Conservation (phyloP, 169 alveolate genomes). For the Plasmodium falciparum region DNA sequence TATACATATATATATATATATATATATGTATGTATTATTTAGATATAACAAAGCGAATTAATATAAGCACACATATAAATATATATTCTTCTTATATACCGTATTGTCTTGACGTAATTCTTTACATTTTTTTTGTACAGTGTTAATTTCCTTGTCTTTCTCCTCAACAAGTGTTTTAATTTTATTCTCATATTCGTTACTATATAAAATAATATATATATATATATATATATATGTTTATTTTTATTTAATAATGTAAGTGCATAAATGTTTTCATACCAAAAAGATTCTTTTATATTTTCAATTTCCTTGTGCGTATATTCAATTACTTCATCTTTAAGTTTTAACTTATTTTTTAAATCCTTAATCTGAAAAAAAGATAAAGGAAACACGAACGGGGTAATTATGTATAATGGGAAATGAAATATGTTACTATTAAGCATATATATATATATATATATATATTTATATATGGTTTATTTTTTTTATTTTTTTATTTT, state of each 20-base stretch:
- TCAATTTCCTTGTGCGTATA: slow-evolving; percentile 70
- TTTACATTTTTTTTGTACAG: slow-evolving; percentile 36
- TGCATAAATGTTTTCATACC: slow-evolving; percentile 18
- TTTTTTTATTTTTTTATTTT: neutral
- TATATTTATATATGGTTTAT: neutral
- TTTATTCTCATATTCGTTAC: slow-evolving; percentile 68
- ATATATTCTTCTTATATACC: slow-evolving; percentile 6
- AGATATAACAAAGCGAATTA: too few relatives aligned
- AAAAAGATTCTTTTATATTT: slow-evolving; percentile 69
- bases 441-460: neutral
- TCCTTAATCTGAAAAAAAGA: slow-evolving; percentile 33
- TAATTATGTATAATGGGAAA: neutral
- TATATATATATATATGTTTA: neutral
- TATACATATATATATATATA: neutral
- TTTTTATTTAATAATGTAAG: neutral
- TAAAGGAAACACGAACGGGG: neutral
- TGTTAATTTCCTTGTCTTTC: slow-evolving; percentile 55
- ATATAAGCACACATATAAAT: neutral
- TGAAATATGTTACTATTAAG: neutral
- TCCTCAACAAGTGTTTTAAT: slow-evolving; percentile 46
- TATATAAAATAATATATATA: neutral
- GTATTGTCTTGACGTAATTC: slow-evolving; percentile 48
- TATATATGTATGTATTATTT: neutral
- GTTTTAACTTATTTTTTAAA: slow-evolving; percentile 41
- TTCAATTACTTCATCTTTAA: slow-evolving; percentile 67